A percentile compares a stretch with the other conserved stretches of the same genome.
Conservation (phyloP, 768 basidiomycete genomes). For the Cystobasidium tubakii region DNA sequence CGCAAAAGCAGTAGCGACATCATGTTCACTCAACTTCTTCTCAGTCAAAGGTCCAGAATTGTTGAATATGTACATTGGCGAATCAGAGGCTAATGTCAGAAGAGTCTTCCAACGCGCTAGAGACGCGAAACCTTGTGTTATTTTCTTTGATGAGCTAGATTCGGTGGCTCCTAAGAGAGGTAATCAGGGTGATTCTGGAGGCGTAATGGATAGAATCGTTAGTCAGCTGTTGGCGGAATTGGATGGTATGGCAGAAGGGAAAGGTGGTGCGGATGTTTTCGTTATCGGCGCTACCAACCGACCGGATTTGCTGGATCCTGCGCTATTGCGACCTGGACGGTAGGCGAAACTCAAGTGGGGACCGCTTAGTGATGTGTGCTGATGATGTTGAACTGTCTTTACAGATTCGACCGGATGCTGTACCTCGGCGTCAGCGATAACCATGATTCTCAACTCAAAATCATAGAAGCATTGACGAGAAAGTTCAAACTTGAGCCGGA, state of each 20-base stretch:
- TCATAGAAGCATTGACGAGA: conserved; percentile 80
- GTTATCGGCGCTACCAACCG: conserved; percentile 95
- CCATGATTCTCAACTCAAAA: conserved; percentile 74
- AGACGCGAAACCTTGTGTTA: conserved; percentile 67
- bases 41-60: conserved; percentile 94
- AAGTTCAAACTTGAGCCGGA: conserved; percentile 76
- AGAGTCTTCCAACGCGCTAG: conserved; percentile 77
- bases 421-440: conserved; percentile 88
- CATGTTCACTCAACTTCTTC: conserved; percentile 77
- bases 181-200: conserved; percentile 82
- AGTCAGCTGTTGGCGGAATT: conserved; percentile 88
- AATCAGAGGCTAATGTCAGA: conserved; percentile 86
- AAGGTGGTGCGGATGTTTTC: conserved; percentile 59
- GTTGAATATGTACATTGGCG: conserved; percentile 91
- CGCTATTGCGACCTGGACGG: conserved; percentile 76
- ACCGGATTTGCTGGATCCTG: conserved; percentile 90
- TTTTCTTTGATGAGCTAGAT: conserved; percentile 93
- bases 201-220: conserved; percentile 93
- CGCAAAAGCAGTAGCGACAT: conserved; percentile 86
- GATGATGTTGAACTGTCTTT: too few relatives aligned
- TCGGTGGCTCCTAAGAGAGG: conserved; percentile 76
- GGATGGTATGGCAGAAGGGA: conserved; percentile 68
- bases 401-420: conserved; percentile 93
- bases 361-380: too few relatives aligned
- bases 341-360: conserved; percentile 47